Conservation (phyloP, 75 land plant genomes). For the Chamaecyparis obtusa region DNA sequence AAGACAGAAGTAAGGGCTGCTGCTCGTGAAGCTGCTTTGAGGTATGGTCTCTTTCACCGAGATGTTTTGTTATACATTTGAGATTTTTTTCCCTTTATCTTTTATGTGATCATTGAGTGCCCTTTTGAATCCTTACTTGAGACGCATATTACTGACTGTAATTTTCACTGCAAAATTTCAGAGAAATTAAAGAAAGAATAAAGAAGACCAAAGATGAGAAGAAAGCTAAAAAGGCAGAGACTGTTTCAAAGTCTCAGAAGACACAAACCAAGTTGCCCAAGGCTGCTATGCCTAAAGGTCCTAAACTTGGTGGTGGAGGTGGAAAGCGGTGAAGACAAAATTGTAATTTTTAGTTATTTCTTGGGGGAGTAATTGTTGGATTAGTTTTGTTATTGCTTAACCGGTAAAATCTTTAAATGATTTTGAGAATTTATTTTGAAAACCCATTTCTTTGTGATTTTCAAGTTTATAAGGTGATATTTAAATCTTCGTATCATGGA, state of each 20-base stretch:
- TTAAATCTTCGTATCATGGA: not conserved
- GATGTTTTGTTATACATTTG: not conserved
- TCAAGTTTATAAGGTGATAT: not conserved
- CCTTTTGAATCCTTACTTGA: not conserved
- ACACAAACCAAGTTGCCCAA: constrained; percentile 38
- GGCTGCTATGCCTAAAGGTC: constrained; percentile 57
- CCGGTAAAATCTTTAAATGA: not conserved
- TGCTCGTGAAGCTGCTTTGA: constrained; percentile 85
- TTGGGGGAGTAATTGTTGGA: not conserved
- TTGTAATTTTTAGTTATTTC: not conserved
- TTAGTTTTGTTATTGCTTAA: not conserved
- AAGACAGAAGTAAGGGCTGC: constrained; percentile 87
- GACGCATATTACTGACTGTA: not conserved
- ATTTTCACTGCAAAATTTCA: constrained; percentile 9
- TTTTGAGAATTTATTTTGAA: not conserved
- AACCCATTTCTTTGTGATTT: not conserved
- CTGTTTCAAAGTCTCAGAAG: constrained; percentile 49
- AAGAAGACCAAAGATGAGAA: constrained; percentile 87
- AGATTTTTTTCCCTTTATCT: not conserved
- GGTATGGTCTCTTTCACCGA: constrained; percentile 14
- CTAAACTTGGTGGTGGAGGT: constrained; percentile 72
- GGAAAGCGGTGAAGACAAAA: constrained; percentile 47
- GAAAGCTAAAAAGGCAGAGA: constrained; percentile 83
- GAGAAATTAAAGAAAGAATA: constrained; percentile 82
- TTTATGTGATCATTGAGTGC: not conserved